Percentiles rank a stretch among this genome's conserved stretches.
phyloP scores from a whole-genome alignment of 163 green algal genomes.

The Scenedesmus sp. region DNA sequence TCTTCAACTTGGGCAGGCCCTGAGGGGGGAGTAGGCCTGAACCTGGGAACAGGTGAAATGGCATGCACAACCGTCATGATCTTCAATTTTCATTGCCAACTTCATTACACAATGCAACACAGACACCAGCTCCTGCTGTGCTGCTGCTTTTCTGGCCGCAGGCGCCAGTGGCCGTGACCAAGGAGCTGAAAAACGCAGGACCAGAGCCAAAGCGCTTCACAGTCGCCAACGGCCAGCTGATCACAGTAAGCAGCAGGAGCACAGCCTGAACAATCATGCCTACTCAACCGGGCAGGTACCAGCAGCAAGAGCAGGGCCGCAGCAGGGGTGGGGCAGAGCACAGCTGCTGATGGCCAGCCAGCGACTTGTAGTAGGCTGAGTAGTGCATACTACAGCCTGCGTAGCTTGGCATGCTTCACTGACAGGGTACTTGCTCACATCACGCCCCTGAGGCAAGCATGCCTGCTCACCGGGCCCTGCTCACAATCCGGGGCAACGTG shows the following conservation, averaged over 20 bases:
- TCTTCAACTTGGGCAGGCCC: too few relatives aligned
- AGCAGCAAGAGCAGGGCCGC: not conserved
- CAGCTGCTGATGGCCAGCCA: not conserved
- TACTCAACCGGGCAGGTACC: not conserved
- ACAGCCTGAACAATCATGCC: not conserved
- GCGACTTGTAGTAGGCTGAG: not conserved
- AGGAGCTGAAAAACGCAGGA: conserved; percentile 51
- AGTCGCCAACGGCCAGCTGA: conserved; percentile 65
- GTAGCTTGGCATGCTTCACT: not conserved
- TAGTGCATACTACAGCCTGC: not conserved
- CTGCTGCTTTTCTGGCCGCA: not conserved
- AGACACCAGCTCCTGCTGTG: not conserved
- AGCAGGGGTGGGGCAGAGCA: not conserved
- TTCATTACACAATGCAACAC: not conserved
- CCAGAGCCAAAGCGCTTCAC: conserved; percentile 71
- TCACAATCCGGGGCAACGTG: not conserved
- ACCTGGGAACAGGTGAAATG: too few relatives aligned
- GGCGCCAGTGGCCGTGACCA: not conserved
- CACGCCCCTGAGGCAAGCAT: not conserved
- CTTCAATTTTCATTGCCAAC: too few relatives aligned
- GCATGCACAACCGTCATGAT: too few relatives aligned
- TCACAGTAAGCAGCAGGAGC: conserved; percentile 45
- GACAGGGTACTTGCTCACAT: not conserved
- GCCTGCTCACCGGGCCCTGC: too few relatives aligned
- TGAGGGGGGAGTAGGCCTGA: too few relatives aligned